Conservation (phyloP, 768 basidiomycete genomes). For the Mycena polygramma region DNA sequence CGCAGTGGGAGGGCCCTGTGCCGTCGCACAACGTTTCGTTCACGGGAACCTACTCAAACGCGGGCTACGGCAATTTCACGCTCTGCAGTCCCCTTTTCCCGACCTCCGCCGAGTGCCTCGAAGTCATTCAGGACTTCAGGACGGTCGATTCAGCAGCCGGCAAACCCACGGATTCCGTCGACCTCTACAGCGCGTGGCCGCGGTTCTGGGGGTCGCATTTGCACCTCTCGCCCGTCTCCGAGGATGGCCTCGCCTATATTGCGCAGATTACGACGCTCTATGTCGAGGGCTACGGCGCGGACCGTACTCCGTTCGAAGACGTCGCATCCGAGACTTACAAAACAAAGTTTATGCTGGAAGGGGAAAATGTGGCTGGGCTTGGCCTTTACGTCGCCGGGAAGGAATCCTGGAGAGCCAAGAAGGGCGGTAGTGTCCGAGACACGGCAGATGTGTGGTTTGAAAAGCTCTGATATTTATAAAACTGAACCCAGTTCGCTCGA, state of each 20-base stretch:
- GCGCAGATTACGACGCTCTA: constrained; percentile 44
- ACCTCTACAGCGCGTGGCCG: constrained; percentile 49
- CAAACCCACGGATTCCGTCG: background rate
- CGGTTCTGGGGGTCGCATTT: constrained; percentile 53
- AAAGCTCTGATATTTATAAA: constrained; percentile 21
- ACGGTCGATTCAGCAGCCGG: constrained; percentile 38
- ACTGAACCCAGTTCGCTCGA: too few relatives aligned
- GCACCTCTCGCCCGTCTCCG: constrained; percentile 40
- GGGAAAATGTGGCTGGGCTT: constrained; percentile 47
- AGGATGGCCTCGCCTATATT: constrained; percentile 37
- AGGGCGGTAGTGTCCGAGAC: constrained; percentile 38
- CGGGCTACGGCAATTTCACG: constrained; percentile 53
- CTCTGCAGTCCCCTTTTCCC: constrained; percentile 48
- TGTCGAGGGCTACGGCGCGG: constrained; percentile 54
- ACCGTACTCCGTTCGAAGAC: constrained; percentile 49
- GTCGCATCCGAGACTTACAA: background rate
- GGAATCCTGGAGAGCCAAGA: constrained; percentile 40
- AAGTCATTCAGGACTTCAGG: constrained; percentile 44
- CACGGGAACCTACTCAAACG: constrained; percentile 52
- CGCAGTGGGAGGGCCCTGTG: background rate
- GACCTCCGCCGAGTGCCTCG: constrained; percentile 40
- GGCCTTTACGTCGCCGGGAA: constrained; percentile 38
- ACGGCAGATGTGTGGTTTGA: constrained; percentile 51
- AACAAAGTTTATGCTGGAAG: constrained; percentile 42
- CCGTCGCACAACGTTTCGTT: constrained; percentile 37